phyloP scores from a whole-genome alignment of 257 asterid genomes.

The Leonotis leonurus region DNA sequence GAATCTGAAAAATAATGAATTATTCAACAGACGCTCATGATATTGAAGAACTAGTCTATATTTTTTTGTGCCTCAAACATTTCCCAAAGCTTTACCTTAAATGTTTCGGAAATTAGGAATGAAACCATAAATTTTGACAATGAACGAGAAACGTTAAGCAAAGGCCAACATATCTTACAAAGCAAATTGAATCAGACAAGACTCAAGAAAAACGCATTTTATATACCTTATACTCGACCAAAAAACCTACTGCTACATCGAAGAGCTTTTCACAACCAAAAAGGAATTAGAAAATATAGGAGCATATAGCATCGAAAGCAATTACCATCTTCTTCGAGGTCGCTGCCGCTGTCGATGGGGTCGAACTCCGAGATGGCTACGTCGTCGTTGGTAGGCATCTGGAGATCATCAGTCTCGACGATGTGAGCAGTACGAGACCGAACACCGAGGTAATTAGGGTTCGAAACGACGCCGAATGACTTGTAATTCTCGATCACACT shows the following conservation, averaged over 20 bases:
- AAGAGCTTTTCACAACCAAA: not conserved
- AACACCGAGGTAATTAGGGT: slow-evolving; percentile 83
- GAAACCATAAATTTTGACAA: not conserved
- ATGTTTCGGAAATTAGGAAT: not conserved
- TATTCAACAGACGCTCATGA: no score
- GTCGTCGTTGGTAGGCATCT: slow-evolving; percentile 49
- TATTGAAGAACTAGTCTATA: not conserved
- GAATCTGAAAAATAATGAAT: no score
- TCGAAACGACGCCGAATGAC: slow-evolving; percentile 82
- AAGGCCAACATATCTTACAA: not conserved
- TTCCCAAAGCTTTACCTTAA: not conserved
- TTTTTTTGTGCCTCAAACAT: not conserved
- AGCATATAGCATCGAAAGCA: not conserved
- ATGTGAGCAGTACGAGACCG: slow-evolving; percentile 75
- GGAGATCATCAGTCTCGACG: slow-evolving; percentile 61
- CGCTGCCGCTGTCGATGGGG: slow-evolving; percentile 73
- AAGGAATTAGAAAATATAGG: not conserved
- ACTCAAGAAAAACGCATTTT: not conserved
- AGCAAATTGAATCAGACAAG: not conserved
- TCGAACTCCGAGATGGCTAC: slow-evolving; percentile 41
- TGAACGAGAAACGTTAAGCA: not conserved
- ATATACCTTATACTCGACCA: not conserved
- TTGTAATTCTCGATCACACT: slow-evolving; percentile 87
- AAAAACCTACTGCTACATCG: not conserved
- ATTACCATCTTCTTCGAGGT: slow-evolving; percentile 91